Conservation (phyloP, 1,284 basidiomycete species). For the Amylostereum chailletii region DNA sequence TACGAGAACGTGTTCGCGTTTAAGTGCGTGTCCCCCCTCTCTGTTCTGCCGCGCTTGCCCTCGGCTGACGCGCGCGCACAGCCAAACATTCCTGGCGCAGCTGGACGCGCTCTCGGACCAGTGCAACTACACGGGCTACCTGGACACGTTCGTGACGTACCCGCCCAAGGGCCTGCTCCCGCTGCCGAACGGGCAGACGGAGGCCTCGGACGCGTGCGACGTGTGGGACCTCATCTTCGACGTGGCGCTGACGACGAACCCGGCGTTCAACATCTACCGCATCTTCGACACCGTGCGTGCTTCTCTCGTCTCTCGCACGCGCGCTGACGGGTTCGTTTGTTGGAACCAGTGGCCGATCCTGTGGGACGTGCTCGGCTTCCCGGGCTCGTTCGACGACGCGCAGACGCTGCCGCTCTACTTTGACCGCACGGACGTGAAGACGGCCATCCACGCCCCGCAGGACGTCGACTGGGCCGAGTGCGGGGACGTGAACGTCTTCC, state of each 20-base stretch:
- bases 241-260: slow-evolving; percentile 53
- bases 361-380: slow-evolving; percentile 77
- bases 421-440: slow-evolving; percentile 60
- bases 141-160: slow-evolving; percentile 52
- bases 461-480: slow-evolving; percentile 60
- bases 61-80: slow-evolving; percentile 15
- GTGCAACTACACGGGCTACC: slow-evolving; percentile 59
- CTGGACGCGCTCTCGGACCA: slow-evolving; percentile 40
- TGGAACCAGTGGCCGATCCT: slow-evolving; percentile 39
- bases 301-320: not conserved
- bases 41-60: slow-evolving; percentile 5
- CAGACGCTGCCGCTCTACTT: slow-evolving; percentile 48
- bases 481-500: slow-evolving; percentile 52
- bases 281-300: slow-evolving; percentile 55
- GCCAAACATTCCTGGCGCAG: slow-evolving; percentile 49
- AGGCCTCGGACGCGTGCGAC: slow-evolving; percentile 45
- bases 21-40: slow-evolving; percentile 30
- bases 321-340: slow-evolving; percentile 7
- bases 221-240: slow-evolving; percentile 57
- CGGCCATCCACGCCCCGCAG: slow-evolving; percentile 62
- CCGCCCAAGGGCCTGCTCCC: slow-evolving; percentile 55
- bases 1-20: slow-evolving; percentile 51
- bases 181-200: slow-evolving; percentile 42
- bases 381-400: slow-evolving; percentile 54
- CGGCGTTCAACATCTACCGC: slow-evolving; percentile 69